These are phyloP conservation scores for Solanum chmielewskii DNA, from an alignment of 257 asterid species.

Conservation along the genomic window DNA sequence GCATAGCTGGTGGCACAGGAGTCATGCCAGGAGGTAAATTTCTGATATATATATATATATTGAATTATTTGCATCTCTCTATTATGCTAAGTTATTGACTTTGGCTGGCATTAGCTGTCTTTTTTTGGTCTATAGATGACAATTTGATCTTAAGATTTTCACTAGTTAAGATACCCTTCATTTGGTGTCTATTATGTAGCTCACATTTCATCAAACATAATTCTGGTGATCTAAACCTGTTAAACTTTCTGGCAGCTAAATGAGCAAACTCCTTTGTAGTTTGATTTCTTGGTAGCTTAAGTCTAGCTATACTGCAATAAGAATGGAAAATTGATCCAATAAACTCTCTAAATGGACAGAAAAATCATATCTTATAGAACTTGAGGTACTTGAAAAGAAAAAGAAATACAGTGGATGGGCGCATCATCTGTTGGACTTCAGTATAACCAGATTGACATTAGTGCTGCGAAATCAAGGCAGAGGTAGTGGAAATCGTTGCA, in stretches of 20 bases:
- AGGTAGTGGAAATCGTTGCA: neutral
- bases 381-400: neutral
- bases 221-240: neutral
- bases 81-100: neutral
- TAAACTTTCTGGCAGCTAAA: neutral
- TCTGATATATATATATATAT: neutral
- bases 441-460: neutral
- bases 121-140: neutral
- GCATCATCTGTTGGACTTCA: neutral
- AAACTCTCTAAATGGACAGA: neutral
- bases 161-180: neutral
- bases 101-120: neutral
- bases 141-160: neutral
- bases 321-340: neutral
- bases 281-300: neutral
- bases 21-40: conserved; percentile 92
- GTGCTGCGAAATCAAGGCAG: neutral
- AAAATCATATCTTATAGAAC: neutral
- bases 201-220: neutral
- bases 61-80: neutral
- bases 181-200: no score
- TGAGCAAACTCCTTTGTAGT: neutral
- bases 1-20: conserved; percentile 99
- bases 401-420: neutral
- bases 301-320: neutral